Conservation (phyloP, 352 stramenopile genomes). For the Saprolegnia parasitica region DNA sequence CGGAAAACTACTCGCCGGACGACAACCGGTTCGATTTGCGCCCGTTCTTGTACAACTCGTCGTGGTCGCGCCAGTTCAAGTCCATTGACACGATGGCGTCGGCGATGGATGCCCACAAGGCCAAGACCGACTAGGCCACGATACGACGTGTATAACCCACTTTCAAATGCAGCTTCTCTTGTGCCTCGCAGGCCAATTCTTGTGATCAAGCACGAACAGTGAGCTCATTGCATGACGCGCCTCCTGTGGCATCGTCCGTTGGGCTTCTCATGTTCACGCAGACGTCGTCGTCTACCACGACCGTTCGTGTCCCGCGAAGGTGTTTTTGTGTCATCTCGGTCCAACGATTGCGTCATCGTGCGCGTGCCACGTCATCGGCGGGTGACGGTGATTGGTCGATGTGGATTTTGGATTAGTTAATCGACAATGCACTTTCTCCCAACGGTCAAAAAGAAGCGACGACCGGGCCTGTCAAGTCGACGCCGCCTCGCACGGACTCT, state of each 20-base stretch:
- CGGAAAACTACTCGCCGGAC: conserved; percentile 97
- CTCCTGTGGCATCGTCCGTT: no score
- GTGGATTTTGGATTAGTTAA: background rate
- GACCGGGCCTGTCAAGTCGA: background rate
- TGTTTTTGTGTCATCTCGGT: background rate
- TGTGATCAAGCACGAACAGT: no score
- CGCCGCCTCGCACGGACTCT: background rate
- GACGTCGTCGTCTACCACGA: no score
- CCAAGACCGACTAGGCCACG: conserved; percentile 12
- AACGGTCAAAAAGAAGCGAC: conserved; percentile 4
- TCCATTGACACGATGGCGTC: conserved; percentile 90
- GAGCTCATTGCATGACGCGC: no score
- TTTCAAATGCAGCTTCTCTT: no score
- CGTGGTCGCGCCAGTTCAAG: conserved; percentile 94
- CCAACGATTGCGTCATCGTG: background rate
- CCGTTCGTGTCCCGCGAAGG: no score
- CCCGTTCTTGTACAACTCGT: conserved; percentile 96
- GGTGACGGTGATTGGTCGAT: background rate
- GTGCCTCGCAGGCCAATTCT: no score
- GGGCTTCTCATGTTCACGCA: no score
- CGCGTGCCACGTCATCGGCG: background rate
- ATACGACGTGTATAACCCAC: no score
- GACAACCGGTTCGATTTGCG: conserved; percentile 99
- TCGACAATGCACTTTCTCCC: background rate
- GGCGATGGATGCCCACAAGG: conserved; percentile 43